Base-by-base conservation (phyloP, 2,329 filamentous ascomycete genomes). In the Coleophoma cylindrospora region DNA sequence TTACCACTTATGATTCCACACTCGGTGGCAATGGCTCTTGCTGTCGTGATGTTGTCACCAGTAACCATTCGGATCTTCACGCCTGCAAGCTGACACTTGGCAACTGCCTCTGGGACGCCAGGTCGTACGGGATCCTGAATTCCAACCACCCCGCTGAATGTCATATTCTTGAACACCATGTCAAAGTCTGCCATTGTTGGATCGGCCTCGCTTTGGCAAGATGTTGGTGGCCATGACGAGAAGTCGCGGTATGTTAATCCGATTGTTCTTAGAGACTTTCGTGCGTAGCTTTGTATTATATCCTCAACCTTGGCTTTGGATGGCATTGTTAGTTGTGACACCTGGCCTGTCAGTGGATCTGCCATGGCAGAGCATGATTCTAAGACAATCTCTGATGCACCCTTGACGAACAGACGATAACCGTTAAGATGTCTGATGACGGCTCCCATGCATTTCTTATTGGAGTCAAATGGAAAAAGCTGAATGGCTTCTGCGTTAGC, bases 21-120 rank as follows among this genome's bases (percentile, higher is more conserved):
- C 50, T 89, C 82, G 10, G 71, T 74, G 1, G 86, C 84, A 57
- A 89, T 89, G 3, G 86, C 85, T 43, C 78, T 79, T 14, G 84
- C 86, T 17, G 86, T 89, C 15, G 81, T 72, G 49, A 86, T 71
- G 61, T 87, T 87, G 66, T 87, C 83, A 53, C 80, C 83, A n/a
- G 83, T 87, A 44, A 87, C 83, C 83, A 87, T 86, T 59, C 84
- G 81, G 36, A 86, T 82, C 46, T 79, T 74, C 12, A 88, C 83
- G 46, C 84, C 84, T n/a, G 84, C 84, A 27, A 72, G 72, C 55
- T 82, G 77, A 52, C 84, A 87, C 60, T 81, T 78, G 50, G 73
- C 69, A 51, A 88, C 84, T 19, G 84, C 84, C 43, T 79, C 75
- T 15, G 79, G 74, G 15, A 88, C 84, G 54, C 83, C 82, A 5